These are phyloP conservation scores for Auriscalpium orientale DNA, from an alignment of 768 basidiomycete genomes.

Conservation along the genomic window DNA sequence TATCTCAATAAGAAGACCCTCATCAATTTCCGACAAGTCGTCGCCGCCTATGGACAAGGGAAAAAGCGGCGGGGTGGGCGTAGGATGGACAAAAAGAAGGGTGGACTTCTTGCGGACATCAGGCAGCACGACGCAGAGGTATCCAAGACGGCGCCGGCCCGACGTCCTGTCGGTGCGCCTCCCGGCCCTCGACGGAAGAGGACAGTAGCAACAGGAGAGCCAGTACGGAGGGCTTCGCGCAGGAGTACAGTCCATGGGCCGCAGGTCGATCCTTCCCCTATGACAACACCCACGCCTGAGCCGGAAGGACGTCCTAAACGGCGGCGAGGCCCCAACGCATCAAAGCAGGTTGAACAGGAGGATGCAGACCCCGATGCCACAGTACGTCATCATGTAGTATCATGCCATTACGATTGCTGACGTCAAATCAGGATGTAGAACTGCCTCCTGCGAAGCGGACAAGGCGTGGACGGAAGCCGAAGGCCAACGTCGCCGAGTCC, in stretches of 20 bases:
- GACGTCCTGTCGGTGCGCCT: conserved; percentile 6
- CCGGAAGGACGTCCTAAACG: conserved; percentile 24
- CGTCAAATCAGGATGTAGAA: conserved; percentile 20
- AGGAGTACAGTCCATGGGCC: conserved; percentile 20
- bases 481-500: conserved; percentile 20
- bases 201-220: conserved; percentile 1
- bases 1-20: conserved; percentile 88
- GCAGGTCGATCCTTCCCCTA: conserved; percentile 42
- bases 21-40: conserved; percentile 78
- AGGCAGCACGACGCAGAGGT: conserved; percentile 57
- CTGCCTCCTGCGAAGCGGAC: conserved; percentile 26
- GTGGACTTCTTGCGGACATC: conserved; percentile 76
- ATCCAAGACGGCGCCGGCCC: conserved; percentile 16
- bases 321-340: conserved; percentile 10
- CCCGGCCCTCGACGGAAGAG: background rate
- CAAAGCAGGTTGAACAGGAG: background rate
- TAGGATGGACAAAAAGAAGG: conserved; percentile 64
- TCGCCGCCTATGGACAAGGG: conserved; percentile 59
- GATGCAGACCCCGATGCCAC: background rate
- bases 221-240: conserved; percentile 4
- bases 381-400: background rate
- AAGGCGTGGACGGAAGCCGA: conserved; percentile 24
- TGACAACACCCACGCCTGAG: conserved; percentile 62
- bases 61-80: conserved; percentile 45
- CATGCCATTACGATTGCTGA: background rate